Evolutionary conservation across 108 stramenopile species (phyloP).

Genomic region (Schizochytrium sp.): DNA sequence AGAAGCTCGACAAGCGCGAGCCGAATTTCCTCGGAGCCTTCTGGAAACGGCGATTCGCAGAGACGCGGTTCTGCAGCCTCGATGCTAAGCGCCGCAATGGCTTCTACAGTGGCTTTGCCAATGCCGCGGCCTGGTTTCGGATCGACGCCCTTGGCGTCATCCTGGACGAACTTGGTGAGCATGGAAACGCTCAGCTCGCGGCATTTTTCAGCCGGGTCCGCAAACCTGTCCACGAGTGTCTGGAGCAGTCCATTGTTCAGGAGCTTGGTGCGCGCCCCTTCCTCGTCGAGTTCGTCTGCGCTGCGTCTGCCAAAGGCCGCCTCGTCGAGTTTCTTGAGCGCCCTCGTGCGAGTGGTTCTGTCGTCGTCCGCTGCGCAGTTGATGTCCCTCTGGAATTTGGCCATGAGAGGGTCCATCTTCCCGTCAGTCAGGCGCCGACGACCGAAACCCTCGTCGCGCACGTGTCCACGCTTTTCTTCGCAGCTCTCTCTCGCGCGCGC

Average conservation of each 20-base stretch:
- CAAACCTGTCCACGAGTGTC: not conserved
- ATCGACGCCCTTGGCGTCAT: not conserved
- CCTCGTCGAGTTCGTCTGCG: not conserved
- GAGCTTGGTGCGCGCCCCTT: not conserved
- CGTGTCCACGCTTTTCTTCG: too few relatives aligned
- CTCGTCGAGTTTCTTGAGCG: not conserved
- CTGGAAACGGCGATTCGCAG: not conserved
- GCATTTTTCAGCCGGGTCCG: not conserved
- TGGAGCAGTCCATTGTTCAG: not conserved
- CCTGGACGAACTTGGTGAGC: not conserved
- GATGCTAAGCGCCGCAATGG: not conserved
- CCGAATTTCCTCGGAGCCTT: not conserved
- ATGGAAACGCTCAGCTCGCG: not conserved
- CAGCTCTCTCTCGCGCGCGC: too few relatives aligned
- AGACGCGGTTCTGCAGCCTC: not conserved
- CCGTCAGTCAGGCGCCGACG: too few relatives aligned
- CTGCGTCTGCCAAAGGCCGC: not conserved
- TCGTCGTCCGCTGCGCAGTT: not conserved
- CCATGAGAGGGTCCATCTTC: not conserved
- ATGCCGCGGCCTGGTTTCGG: not conserved
- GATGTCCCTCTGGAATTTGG: not conserved
- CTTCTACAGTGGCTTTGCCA: not conserved
- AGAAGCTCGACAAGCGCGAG: not conserved
- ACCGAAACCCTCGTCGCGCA: too few relatives aligned
- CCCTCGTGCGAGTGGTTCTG: not conserved